Conservation (phyloP, 768 basidiomycete species). For the Xerocomellus dryophilus region DNA sequence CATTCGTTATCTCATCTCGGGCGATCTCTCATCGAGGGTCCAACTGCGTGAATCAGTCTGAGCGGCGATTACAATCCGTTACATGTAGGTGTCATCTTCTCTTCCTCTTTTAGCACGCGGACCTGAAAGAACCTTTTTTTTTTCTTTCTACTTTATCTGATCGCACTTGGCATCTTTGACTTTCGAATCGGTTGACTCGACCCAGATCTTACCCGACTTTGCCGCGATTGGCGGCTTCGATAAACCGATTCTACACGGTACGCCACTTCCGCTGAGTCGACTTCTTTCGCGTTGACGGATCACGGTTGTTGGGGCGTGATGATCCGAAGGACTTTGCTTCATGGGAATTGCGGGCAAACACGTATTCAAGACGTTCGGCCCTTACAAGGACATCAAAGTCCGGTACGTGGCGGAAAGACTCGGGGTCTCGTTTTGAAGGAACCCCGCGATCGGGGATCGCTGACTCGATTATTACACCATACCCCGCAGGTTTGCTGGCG, state of each 20-base stretch:
- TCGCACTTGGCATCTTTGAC: background rate
- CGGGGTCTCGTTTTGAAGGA: background rate
- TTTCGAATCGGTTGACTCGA: constrained; percentile 2
- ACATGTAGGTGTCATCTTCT: constrained; percentile 51
- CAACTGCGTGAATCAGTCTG: constrained; percentile 44
- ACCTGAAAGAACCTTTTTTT: constrained; percentile 4
- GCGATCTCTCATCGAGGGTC: constrained; percentile 1
- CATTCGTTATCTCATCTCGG: background rate
- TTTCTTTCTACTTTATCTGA: background rate
- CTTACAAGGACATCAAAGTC: constrained; percentile 92
- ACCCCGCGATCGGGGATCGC: background rate
- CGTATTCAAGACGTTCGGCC: constrained; percentile 80
- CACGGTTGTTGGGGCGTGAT: background rate
- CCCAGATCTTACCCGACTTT: constrained; percentile 86
- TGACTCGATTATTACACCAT: background rate
- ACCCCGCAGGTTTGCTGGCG: constrained; percentile 68
- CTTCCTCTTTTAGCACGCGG: background rate
- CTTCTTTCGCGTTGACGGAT: background rate
- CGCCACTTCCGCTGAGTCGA: background rate
- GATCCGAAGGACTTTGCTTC: constrained; percentile 65
- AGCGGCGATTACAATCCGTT: constrained; percentile 92
- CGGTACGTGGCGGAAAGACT: constrained; percentile 46
- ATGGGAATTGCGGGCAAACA: constrained; percentile 95
- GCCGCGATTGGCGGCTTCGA: constrained; percentile 95
- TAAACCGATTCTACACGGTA: constrained; percentile 79